Percentiles rank a stretch among this genome's conserved stretches.
Conservation (phyloP, 768 basidiomycete species). For the Suillus plorans region DNA sequence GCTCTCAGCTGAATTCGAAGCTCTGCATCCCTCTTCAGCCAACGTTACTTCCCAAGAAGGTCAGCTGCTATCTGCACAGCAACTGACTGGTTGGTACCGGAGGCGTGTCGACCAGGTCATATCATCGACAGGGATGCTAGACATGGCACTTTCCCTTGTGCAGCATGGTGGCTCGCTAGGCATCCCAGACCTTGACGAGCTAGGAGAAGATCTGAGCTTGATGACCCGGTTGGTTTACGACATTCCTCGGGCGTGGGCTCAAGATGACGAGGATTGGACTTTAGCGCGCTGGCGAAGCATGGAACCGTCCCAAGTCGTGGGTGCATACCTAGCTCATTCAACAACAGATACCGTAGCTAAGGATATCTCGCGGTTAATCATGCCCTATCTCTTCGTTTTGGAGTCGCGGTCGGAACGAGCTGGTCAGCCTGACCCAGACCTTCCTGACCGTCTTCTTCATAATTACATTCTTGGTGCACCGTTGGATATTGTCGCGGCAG, state of each 20-base stretch:
- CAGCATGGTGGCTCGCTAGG: slow-evolving; percentile 87
- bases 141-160: slow-evolving; percentile 72
- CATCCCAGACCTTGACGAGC: slow-evolving; percentile 72
- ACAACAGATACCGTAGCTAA: slow-evolving; percentile 59
- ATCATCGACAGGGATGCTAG: slow-evolving; percentile 68
- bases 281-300: slow-evolving; percentile 71
- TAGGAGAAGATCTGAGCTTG: slow-evolving; percentile 91
- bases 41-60: slow-evolving; percentile 7
- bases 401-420: slow-evolving; percentile 85
- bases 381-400: slow-evolving; percentile 92
- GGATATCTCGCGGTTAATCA: slow-evolving; percentile 75
- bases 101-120: slow-evolving; percentile 62
- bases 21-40: slow-evolving; percentile 12
- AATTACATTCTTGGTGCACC: slow-evolving; percentile 71
- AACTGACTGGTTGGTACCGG: slow-evolving; percentile 76
- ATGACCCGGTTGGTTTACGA: slow-evolving; percentile 89
- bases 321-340: slow-evolving; percentile 75
- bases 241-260: slow-evolving; percentile 43
- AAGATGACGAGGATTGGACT: slow-evolving; percentile 66
- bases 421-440: slow-evolving; percentile 63
- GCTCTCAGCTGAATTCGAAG: slow-evolving; percentile 12
- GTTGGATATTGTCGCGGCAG: slow-evolving; percentile 63
- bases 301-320: slow-evolving; percentile 61
- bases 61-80: slow-evolving; percentile 17
- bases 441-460: slow-evolving; percentile 67